Conservation (phyloP, 139 green algal species). For the Coccomyxa sp. region DNA sequence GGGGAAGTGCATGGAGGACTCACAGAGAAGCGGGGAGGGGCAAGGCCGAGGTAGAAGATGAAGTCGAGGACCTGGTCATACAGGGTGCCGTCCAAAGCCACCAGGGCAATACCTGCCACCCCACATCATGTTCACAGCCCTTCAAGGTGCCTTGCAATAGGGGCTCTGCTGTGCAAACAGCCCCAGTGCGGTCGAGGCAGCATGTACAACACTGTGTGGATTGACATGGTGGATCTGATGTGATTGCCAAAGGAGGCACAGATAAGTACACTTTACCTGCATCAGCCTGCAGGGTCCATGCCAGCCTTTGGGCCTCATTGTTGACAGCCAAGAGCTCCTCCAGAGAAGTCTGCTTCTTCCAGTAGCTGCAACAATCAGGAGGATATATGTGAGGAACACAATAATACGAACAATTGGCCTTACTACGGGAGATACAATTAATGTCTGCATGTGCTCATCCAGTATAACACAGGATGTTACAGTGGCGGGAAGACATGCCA, state of each 20-base stretch:
- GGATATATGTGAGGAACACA: background rate
- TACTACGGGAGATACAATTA: background rate
- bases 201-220: background rate
- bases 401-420: background rate
- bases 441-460: background rate
- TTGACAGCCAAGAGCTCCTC: slow-evolving; percentile 45
- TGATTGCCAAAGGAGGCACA: background rate
- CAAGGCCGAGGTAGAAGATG: slow-evolving; percentile 61
- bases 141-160: background rate
- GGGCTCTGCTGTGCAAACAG: background rate
- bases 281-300: slow-evolving; percentile 51
- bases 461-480: background rate
- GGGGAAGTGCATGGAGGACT: background rate
- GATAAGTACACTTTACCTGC: slow-evolving; percentile 21
- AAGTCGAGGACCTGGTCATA: slow-evolving; percentile 87
- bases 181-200: background rate
- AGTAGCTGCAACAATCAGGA: slow-evolving; percentile 50
- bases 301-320: slow-evolving; percentile 29
- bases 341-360: slow-evolving; percentile 42
- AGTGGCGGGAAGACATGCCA: too few relatives aligned
- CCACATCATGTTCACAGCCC: background rate
- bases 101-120: slow-evolving; percentile 50
- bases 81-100: slow-evolving; percentile 76
- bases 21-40: slow-evolving; percentile 57
- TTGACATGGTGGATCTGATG: background rate